A percentile compares a stretch with the other conserved stretches of the same genome.
These are phyloP conservation scores for Rubia peregrina DNA, from an alignment of 305 asterid genomes.

Conservation along the genomic window DNA sequence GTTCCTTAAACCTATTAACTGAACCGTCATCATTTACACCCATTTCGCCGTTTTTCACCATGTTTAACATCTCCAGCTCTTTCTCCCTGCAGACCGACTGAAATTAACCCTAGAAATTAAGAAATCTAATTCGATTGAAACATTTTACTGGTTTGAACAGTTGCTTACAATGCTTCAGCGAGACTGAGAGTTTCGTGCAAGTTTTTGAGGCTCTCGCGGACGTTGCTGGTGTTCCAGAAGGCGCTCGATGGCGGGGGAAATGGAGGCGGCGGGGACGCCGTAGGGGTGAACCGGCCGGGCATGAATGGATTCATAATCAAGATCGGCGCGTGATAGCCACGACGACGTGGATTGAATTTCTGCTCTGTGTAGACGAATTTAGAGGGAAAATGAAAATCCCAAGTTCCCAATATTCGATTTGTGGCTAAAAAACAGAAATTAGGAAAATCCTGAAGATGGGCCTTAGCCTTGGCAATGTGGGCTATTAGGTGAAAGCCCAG, in stretches of 20 bases:
- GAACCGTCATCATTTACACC: constrained; percentile 29
- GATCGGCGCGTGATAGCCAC: neutral
- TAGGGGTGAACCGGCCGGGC: constrained; percentile 28
- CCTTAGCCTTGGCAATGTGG: neutral
- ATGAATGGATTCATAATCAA: constrained; percentile 39
- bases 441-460: neutral
- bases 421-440: neutral
- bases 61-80: constrained; percentile 57
- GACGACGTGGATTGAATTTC: neutral
- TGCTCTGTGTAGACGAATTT: neutral
- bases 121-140: neutral
- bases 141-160: neutral
- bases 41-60: constrained; percentile 30
- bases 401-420: too few species aligned
- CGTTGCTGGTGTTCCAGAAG: constrained; percentile 63
- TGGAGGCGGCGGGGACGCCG: constrained; percentile 28
- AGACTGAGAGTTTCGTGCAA: constrained; percentile 39
- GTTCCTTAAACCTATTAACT: constrained; percentile 30
- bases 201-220: constrained; percentile 47
- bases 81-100: constrained; percentile 42
- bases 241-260: constrained; percentile 50
- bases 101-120: neutral
- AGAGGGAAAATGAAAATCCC: neutral
- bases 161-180: constrained; percentile 57
- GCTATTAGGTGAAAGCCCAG: neutral